phyloP scores from a whole-genome alignment of 2,329 filamentous ascomycete genomes.

The Nemania sp. region DNA sequence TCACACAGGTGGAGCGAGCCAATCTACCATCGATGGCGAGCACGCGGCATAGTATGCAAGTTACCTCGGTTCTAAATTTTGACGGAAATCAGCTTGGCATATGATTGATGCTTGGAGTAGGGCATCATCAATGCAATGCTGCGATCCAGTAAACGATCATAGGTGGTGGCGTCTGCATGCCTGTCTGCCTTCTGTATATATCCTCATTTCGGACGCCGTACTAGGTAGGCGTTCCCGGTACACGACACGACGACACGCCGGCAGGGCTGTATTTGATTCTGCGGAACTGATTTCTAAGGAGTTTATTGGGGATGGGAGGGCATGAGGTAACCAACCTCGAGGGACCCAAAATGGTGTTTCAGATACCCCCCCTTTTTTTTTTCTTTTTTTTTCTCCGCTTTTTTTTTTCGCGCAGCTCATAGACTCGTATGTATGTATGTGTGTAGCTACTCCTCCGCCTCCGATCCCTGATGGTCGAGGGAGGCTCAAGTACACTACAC shows the following conservation, averaged over 20 bases:
- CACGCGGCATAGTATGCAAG: neutral
- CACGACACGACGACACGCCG: neutral
- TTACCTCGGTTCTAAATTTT: neutral
- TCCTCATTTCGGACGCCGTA: neutral
- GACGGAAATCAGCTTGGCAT: neutral
- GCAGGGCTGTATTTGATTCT: neutral
- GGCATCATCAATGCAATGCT: neutral
- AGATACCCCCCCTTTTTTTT: slow-evolving; percentile 8
- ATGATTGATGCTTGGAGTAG: neutral
- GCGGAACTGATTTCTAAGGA: slow-evolving; percentile 5
- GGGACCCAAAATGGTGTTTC: slow-evolving; percentile 16
- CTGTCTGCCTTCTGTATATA: slow-evolving; percentile 16
- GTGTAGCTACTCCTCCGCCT: no score
- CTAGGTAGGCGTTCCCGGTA: neutral
- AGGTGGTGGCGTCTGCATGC: no score
- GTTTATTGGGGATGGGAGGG: slow-evolving; percentile 12
- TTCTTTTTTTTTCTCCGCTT: no score
- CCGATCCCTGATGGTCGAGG: neutral
- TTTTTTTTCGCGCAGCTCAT: no score
- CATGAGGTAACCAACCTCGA: slow-evolving; percentile 18
- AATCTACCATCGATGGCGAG: neutral
- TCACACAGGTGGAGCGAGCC: slow-evolving; percentile 5
- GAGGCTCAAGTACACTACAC: neutral
- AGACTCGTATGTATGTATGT: no score
- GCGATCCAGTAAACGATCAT: no score